Conservation (phyloP, 2,329 filamentous ascomycete genomes). For the Cordyceps cicadae region DNA sequence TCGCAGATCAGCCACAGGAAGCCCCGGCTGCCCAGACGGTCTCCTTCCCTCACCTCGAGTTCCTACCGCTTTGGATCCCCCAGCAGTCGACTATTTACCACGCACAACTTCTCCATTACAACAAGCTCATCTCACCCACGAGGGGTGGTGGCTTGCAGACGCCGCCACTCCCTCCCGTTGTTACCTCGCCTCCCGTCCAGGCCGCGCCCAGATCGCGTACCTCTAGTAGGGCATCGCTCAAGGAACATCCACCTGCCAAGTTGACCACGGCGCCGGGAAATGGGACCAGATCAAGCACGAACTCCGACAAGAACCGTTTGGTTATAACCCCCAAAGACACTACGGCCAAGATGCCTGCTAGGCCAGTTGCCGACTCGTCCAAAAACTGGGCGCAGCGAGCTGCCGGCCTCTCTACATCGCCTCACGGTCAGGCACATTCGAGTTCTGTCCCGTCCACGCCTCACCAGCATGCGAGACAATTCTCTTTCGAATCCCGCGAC, state of each 20-base stretch:
- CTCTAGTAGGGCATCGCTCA: slow-evolving; percentile 51
- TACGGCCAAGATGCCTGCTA: slow-evolving; percentile 41
- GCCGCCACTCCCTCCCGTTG: slow-evolving; percentile 44
- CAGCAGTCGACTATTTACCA: slow-evolving; percentile 53
- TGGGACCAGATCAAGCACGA: slow-evolving; percentile 55
- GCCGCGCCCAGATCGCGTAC: slow-evolving; percentile 49
- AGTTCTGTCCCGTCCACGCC: slow-evolving; percentile 91
- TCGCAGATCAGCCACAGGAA: slow-evolving; percentile 26
- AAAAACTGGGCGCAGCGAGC: slow-evolving; percentile 24
- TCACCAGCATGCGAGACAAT: slow-evolving; percentile 76
- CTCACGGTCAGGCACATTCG: slow-evolving; percentile 47
- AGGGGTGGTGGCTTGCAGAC: slow-evolving; percentile 49
- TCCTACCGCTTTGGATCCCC: slow-evolving; percentile 49
- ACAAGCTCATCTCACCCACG: slow-evolving; percentile 53
- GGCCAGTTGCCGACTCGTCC: slow-evolving; percentile 28
- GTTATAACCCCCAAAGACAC: slow-evolving; percentile 52
- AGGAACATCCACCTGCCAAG: slow-evolving; percentile 39
- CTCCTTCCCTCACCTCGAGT: slow-evolving; percentile 38
- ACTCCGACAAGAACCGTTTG: slow-evolving; percentile 52
- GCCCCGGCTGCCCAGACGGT: slow-evolving; percentile 23
- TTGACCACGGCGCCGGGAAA: slow-evolving; percentile 46
- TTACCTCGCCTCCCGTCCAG: slow-evolving; percentile 49
- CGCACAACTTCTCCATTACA: slow-evolving; percentile 56
- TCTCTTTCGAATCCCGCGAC: slow-evolving; percentile 67
- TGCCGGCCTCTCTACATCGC: slow-evolving; percentile 21